Evolutionary conservation across 495 filamentous ascomycete species (phyloP), one percentile per base, ranked within the genome.

Genomic region (Penicillium maclennaniae): DNA sequence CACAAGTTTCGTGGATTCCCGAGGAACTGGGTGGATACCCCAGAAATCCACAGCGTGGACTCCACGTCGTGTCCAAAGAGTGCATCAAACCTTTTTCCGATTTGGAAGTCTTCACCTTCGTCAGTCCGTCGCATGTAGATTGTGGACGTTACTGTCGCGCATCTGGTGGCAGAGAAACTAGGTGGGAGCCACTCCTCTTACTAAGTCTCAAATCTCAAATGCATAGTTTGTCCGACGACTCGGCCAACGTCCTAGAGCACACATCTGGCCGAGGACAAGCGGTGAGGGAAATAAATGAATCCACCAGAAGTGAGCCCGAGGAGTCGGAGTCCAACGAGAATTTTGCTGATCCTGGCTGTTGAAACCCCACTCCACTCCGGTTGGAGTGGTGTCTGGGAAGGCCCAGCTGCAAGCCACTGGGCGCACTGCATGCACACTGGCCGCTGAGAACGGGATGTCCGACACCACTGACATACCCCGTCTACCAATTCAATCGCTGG

Each of bases 261-360:
- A 34, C 41, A 28, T 16, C 39, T 42, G 41, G 23, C 43, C 52
- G 46, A 39, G 47, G 58, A 67, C 55, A 65, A 67, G 63, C 63
- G 63, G 63, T 67, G 58, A 59, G 54, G 42, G 31, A 25, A 38
- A 44, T 28, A 42, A 49, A 19, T 46, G 51, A 54, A 57, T 40
- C 60, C 58, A 61, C 52, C 43, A 48, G 20, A 49, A 43, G 28
- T 50, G 26, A 39, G 58, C 60, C 63, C 63, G 60, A 66, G 47
- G 52, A 53, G 55, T 51, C 47, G 63, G 63, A 51, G 49, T 46
- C 58, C 55, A 63, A 63, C 58, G 60, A 66, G 57, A 47, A 53
- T 46, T 43, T 36, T 59, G 60, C 55, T 63, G 63, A 63, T 66
- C 60, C 25, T 58, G 47, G 41, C 60, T 36, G 48, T 51, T 38